Conservation (phyloP, 2,329 filamentous ascomycete species). For the Scopulariopsis brevicaulis region DNA sequence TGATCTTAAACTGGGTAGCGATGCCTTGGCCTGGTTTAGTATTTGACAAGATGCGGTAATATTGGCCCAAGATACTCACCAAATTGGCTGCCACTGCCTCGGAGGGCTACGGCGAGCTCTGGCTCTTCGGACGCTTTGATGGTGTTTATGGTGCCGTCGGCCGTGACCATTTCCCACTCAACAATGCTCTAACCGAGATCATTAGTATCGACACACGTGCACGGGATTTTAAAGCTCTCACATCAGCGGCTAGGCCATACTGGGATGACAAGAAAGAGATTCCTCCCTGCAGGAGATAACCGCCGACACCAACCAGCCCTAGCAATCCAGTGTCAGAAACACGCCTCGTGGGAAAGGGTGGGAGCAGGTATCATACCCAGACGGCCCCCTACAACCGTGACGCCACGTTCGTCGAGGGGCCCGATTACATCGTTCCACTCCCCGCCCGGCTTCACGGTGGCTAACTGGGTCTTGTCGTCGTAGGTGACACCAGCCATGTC, state of each 20-base stretch:
- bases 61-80: conserved; percentile 8
- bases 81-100: conserved; percentile 16
- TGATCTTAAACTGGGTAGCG: conserved; percentile 19
- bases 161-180: conserved; percentile 14
- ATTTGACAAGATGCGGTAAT: neutral
- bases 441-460: conserved; percentile 24
- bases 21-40: conserved; percentile 14
- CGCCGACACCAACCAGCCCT: conserved; percentile 16
- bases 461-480: conserved; percentile 17
- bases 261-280: conserved; percentile 17
- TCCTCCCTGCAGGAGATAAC: conserved; percentile 15
- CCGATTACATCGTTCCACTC: conserved; percentile 25
- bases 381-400: conserved; percentile 19
- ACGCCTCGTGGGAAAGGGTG: neutral
- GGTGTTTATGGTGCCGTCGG: conserved; percentile 13
- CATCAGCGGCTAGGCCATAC: conserved; percentile 15
- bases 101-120: conserved; percentile 15
- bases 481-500: conserved; percentile 21
- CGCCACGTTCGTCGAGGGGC: conserved; percentile 18
- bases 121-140: conserved; percentile 13
- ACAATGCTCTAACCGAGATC: conserved; percentile 9
- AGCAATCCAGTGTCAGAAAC: neutral
- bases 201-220: neutral
- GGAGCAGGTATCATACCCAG: conserved; percentile 9
- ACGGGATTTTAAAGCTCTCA: conserved; percentile 6